Percentiles rank a stretch among this genome's conserved stretches.
These are phyloP conservation scores for Aethionema arabicum DNA, from an alignment of 345 rosid genomes.

Conservation along the genomic window DNA sequence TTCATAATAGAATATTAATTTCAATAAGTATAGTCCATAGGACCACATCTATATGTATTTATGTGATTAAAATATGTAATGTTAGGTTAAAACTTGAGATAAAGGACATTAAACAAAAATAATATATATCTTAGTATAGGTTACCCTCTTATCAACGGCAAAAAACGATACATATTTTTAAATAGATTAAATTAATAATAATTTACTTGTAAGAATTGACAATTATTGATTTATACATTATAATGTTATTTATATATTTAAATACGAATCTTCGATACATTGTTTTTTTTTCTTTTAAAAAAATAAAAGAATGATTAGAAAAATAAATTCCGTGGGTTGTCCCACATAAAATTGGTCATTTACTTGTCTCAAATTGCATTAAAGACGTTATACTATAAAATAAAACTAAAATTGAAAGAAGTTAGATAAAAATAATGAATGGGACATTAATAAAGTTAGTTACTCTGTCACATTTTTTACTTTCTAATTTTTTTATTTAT, in stretches of 20 bases:
- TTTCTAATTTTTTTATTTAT: conserved; percentile 28
- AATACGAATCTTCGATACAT: too few species aligned
- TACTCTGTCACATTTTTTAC: conserved; percentile 26
- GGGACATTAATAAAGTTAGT: conserved; percentile 29
- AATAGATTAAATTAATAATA: neutral
- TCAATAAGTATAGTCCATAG: neutral
- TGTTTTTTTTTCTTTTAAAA: neutral
- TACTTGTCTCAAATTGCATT: conserved; percentile 25
- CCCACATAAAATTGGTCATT: conserved; percentile 16
- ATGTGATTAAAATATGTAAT: neutral
- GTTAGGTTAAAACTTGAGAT: conserved; percentile 21
- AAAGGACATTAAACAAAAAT: conserved; percentile 1
- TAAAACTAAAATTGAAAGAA: conserved; percentile 6
- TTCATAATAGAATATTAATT: neutral
- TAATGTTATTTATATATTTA: too few species aligned
- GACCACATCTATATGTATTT: neutral
- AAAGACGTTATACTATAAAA: conserved; percentile 14
- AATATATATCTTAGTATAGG: conserved; percentile 20
- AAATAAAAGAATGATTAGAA: neutral
- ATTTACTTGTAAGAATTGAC: too few species aligned
- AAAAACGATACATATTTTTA: conserved; percentile 6
- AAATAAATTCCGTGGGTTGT: conserved; percentile 21
- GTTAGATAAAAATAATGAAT: conserved; percentile 29
- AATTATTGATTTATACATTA: too few species aligned
- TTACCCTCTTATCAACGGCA: conserved; percentile 32